phyloP scores from a whole-genome alignment of 2,329 filamentous ascomycete genomes.

The Fusarium nisikadoi region DNA sequence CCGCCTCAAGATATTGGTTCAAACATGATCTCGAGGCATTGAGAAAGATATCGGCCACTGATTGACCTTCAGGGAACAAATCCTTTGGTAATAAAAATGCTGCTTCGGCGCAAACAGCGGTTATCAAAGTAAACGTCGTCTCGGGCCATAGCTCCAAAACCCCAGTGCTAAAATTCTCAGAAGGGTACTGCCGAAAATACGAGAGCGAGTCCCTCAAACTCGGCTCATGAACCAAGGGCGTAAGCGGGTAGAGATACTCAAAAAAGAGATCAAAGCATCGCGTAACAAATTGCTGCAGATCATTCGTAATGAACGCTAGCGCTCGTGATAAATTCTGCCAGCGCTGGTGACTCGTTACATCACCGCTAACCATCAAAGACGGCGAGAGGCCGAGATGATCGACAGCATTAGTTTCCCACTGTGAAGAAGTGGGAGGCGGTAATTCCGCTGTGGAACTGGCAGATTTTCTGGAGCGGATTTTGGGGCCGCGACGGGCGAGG shows the following conservation, averaged over 20 bases:
- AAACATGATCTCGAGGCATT: conserved; percentile 53
- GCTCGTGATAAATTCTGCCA: conserved; percentile 45
- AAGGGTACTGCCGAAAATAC: conserved; percentile 43
- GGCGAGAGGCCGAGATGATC: conserved; percentile 41
- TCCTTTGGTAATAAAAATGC: conserved; percentile 54
- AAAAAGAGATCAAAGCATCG: conserved; percentile 55
- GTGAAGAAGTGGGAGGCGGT: background rate
- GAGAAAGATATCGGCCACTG: conserved; percentile 52
- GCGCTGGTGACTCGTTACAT: conserved; percentile 32
- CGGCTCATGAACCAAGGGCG: conserved; percentile 54
- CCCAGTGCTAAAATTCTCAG: conserved; percentile 15
- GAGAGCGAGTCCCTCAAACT: conserved; percentile 51
- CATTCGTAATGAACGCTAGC: conserved; percentile 40
- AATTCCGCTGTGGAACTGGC: conserved; percentile 34
- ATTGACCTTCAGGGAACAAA: conserved; percentile 53
- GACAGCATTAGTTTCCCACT: conserved; percentile 36
- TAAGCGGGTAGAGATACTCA: conserved; percentile 56
- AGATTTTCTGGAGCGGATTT: conserved; percentile 33
- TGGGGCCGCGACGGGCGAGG: conserved; percentile 52
- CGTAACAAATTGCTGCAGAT: conserved; percentile 43
- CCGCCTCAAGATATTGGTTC: conserved; percentile 53
- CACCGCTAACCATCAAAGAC: conserved; percentile 29
- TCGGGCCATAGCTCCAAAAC: conserved; percentile 49
- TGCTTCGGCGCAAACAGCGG: conserved; percentile 56
- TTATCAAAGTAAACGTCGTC: conserved; percentile 54